Percentiles rank a stretch among this genome's conserved stretches.
Evolutionary conservation across 23 red algal genomes (phyloP).

Genomic region (Gracilaria caudata): DNA sequence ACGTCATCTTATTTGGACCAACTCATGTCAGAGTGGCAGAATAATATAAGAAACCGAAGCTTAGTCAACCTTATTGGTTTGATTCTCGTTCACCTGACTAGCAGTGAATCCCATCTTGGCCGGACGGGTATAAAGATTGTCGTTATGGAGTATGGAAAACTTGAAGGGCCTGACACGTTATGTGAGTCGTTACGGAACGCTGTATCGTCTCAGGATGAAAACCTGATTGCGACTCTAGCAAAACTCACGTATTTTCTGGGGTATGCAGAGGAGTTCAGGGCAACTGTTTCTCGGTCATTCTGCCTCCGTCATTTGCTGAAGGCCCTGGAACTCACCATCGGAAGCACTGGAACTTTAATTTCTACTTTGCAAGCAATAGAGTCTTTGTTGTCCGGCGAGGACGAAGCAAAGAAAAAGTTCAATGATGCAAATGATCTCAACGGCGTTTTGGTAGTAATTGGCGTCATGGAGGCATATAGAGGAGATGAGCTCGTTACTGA

Average conservation of each 20-base stretch:
- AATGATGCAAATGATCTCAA: constrained; percentile 25
- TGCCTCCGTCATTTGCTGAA: neutral
- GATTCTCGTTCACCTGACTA: constrained; percentile 10
- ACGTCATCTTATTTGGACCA: neutral
- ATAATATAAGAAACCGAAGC: neutral
- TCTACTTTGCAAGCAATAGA: constrained; percentile 19
- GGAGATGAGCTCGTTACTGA: neutral
- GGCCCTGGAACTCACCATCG: neutral
- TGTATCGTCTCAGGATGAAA: neutral
- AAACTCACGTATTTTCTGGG: neutral
- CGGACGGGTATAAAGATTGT: constrained; percentile 1
- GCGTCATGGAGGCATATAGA: neutral
- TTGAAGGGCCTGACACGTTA: neutral
- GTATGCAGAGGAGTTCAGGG: neutral
- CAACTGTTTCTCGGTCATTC: neutral
- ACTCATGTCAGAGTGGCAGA: neutral
- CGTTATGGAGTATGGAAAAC: neutral
- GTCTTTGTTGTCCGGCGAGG: constrained; percentile 1
- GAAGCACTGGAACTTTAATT: neutral
- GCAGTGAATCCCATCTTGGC: neutral
- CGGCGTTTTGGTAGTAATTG: neutral
- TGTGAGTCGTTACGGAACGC: neutral
- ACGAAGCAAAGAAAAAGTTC: constrained; percentile 28
- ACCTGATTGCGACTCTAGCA: neutral
- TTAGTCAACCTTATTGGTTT: neutral